Base-by-base conservation (phyloP, 140 eudicot species). In the Erigeron philadelphicus region DNA sequence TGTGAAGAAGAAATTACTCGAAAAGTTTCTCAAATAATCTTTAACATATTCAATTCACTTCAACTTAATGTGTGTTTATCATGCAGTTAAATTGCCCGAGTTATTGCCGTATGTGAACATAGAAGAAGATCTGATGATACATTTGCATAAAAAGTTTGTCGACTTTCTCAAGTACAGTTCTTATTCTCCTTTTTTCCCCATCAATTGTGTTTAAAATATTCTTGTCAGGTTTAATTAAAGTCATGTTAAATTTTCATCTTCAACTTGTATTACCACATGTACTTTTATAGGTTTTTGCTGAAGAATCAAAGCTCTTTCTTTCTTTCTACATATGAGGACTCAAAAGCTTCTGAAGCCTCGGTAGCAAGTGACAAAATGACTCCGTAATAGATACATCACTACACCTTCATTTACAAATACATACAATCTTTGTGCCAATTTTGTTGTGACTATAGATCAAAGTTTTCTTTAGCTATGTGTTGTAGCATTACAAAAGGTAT, bases 1-100 rank as follows among this genome's bases (percentile, higher is more conserved):
- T 50, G 56, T 12, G 13, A 50, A 50, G 56, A 49, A 49, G 13
- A 50, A 5, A n/a, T n/a, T n/a, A n/a, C 6, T n/a, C 56, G 67
- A 44, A 40, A 71, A 31, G 9, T 59, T 44, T 35, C 25, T 38
- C n/a, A n/a, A 50, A 50, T 50, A 50, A 50, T 50, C 6, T n/a
- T 9, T 53, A 53, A 7, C 6, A 11, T 53, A 15, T 15, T 9
- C 18, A n/a, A 53, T 53, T 53, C 16, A 68, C 40, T 46, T 15
- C 44, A 56, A 64, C 56, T 57, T 67, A 60, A 62, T 82, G 66
- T 17, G 45, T 6, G 58, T 63, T 23, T 59, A 64, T 1, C 83
- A 63, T 81, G 86, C 90, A 92, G 98, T 92, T 54, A 92, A 92
- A 81, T 75, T 92, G 76, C 98, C 95, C 0, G 96, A 86, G 60